Base-by-base conservation (phyloP, 805 yeast genomes). In the Lipomyces oligophaga region DNA sequence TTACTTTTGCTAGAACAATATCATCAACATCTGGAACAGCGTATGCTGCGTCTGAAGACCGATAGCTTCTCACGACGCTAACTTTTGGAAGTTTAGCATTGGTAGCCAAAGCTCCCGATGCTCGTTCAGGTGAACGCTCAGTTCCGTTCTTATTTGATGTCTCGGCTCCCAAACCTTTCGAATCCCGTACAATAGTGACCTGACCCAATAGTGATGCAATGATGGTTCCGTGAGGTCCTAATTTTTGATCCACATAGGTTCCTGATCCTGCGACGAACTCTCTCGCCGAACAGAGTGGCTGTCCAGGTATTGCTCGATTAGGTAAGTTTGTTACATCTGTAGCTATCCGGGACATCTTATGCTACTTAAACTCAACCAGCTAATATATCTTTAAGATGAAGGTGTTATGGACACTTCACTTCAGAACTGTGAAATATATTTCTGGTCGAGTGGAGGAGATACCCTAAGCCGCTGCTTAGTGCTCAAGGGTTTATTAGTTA, bases 1-100 rank as follows among this genome's bases (percentile, higher is more conserved):
- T 78, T 20, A 93, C 83, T 44, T 80, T 73, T 0, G 86, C 86
- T 18, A 90, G 67, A 1, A 93, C 96, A 20, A 81, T 65, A 63
- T 90, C 96, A 24, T 85, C 83, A 54, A 86, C 96, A 52, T 79
- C 77, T 5, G 97, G 97, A 44, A 89, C 53, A 16, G 55, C 50
- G 25, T 28, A 39, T 32, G 47, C 30, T 36, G 52, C 43, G 28
- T 49, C 47, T 28, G 58, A 37, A 16, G 51, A 57, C 22, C 36
- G 46, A 3, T 52, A 40, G 6, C 49, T 48, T 27, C 63, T 60
- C 3, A 53, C 16, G 8, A 70, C 73, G 4, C 67, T 60, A 0
- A 70, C 46, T 34, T 38, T 55, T 10, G 60, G 54, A 20, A 43
- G 54, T 40, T 58, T 60, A n/a, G n/a, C n/a, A 4, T 60, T 44